These are phyloP conservation scores for Eryngium alpinum DNA, from an alignment of 140 eudicot species.

Conservation along the genomic window DNA sequence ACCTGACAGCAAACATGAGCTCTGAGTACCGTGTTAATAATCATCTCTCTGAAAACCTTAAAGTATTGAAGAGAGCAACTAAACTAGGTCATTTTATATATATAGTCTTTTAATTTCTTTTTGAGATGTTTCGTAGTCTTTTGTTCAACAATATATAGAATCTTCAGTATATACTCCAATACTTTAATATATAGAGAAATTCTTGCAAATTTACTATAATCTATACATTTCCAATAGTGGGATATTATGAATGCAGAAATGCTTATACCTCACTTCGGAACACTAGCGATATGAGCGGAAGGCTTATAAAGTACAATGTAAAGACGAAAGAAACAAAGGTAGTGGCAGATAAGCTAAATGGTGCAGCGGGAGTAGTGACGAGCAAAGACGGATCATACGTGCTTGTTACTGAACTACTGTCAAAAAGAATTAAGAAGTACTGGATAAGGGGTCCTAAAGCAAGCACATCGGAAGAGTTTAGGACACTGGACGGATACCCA, in stretches of 20 bases:
- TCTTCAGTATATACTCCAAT: too few relatives aligned
- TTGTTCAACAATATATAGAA: too few relatives aligned
- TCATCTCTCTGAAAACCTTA: too few relatives aligned
- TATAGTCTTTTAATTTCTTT: too few relatives aligned
- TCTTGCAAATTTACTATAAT: too few relatives aligned
- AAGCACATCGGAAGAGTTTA: neutral
- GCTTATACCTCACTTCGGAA: neutral
- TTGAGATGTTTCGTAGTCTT: too few relatives aligned
- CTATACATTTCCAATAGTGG: neutral
- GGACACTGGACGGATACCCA: slow-evolving; percentile 6
- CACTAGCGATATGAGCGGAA: neutral
- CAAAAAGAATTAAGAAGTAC: neutral
- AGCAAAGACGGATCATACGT: slow-evolving; percentile 14
- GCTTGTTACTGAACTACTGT: neutral
- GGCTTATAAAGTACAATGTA: neutral
- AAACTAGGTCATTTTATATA: too few relatives aligned
- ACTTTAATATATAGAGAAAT: too few relatives aligned
- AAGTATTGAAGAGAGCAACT: too few relatives aligned
- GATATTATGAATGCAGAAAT: neutral
- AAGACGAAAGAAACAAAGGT: neutral
- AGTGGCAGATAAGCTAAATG: slow-evolving; percentile 1
- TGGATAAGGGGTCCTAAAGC: neutral
- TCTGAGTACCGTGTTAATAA: too few relatives aligned
- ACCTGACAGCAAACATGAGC: too few relatives aligned
- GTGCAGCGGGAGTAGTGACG: neutral